Conservation (phyloP, 2,329 filamentous ascomycete genomes). For the Microsporum audouinii region DNA sequence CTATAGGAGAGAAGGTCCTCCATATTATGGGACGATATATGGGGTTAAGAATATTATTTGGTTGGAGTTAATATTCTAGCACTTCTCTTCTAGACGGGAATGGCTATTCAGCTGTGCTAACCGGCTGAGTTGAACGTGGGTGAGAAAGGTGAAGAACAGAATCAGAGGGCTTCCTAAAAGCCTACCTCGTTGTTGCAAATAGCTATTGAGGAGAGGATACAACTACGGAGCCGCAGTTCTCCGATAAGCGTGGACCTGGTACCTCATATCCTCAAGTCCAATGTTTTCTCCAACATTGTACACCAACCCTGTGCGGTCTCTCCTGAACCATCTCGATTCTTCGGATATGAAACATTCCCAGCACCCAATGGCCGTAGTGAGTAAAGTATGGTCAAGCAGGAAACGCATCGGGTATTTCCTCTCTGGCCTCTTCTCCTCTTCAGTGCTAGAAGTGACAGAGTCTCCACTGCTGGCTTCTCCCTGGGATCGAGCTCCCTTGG, state of each 20-base stretch:
- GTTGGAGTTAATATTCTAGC: too few relatives aligned
- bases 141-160: too few relatives aligned
- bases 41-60: too few relatives aligned
- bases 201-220: background rate
- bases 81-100: too few relatives aligned
- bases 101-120: too few relatives aligned
- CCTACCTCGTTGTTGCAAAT: too few relatives aligned
- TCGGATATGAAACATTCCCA: slow-evolving; percentile 69
- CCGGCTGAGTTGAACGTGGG: too few relatives aligned
- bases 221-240: background rate
- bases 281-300: slow-evolving; percentile 87
- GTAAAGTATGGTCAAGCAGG: slow-evolving; percentile 71
- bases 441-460: slow-evolving; percentile 5
- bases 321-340: slow-evolving; percentile 75
- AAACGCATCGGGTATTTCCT: slow-evolving; percentile 84
- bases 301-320: slow-evolving; percentile 48
- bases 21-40: too few relatives aligned
- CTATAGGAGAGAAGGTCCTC: too few relatives aligned
- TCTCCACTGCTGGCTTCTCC: background rate
- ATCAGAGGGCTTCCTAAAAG: too few relatives aligned
- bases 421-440: slow-evolving; percentile 18
- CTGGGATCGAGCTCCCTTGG: background rate
- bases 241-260: slow-evolving; percentile 76
- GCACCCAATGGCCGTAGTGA: slow-evolving; percentile 37
- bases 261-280: slow-evolving; percentile 84